These are phyloP conservation scores for Eucommia ulmoides DNA, from an alignment of 257 asterid genomes.

Conservation along the genomic window DNA sequence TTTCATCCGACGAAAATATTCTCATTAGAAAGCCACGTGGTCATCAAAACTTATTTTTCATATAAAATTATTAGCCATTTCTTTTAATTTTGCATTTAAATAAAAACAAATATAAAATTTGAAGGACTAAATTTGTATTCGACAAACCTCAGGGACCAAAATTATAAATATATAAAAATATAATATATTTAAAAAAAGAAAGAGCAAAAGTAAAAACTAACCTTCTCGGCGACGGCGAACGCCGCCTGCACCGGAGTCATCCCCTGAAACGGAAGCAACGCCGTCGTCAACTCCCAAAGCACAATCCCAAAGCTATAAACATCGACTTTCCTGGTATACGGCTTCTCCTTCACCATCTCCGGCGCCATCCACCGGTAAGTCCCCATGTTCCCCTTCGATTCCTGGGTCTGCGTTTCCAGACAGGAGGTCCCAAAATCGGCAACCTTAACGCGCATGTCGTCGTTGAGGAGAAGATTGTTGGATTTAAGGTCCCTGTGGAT, in stretches of 20 bases:
- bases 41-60: too few relatives aligned
- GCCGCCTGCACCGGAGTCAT: slow-evolving; percentile 87
- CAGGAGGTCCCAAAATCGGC: slow-evolving; percentile 91
- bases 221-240: slow-evolving; percentile 74
- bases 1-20: too few relatives aligned
- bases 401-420: slow-evolving; percentile 50
- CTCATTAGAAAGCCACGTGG: too few relatives aligned
- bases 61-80: too few relatives aligned
- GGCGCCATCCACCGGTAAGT: slow-evolving; percentile 99
- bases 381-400: slow-evolving; percentile 52
- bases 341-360: slow-evolving; percentile 64
- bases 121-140: too few relatives aligned
- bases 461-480: slow-evolving; percentile 46
- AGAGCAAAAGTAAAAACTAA: slow-evolving; percentile 12
- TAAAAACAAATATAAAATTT: too few relatives aligned
- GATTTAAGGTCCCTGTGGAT: slow-evolving; percentile 73
- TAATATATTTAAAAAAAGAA: too few relatives aligned
- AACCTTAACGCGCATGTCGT: slow-evolving; percentile 51
- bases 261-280: slow-evolving; percentile 65
- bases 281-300: slow-evolving; percentile 73
- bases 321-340: slow-evolving; percentile 66
- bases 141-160: too few relatives aligned
- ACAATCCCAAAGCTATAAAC: slow-evolving; percentile 83
- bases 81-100: too few relatives aligned
- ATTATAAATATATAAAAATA: too few relatives aligned